Evolutionary conservation across 1,284 basidiomycete genomes (phyloP).

Genomic region (Naganishia cerealis): DNA sequence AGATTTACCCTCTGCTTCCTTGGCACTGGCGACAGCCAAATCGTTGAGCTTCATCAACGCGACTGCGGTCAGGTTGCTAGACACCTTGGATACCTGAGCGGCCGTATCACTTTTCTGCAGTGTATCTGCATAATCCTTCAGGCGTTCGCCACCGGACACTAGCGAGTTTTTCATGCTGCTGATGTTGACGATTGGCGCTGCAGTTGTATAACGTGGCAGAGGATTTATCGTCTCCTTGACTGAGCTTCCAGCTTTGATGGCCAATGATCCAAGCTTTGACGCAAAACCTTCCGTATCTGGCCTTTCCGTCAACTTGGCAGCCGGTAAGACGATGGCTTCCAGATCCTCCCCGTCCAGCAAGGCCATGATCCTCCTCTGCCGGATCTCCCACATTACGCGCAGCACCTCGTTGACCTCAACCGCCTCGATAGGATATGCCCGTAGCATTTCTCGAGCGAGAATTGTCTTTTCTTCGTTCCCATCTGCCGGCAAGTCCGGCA

Average conservation of each 20-base stretch:
- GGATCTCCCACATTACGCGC: constrained; percentile 41
- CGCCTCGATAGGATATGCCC: constrained; percentile 39
- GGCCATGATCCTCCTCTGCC: constrained; percentile 39
- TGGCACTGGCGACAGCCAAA: not conserved
- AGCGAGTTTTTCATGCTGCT: constrained; percentile 11
- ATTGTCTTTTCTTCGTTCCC: constrained; percentile 40
- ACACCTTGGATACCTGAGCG: constrained; percentile 37
- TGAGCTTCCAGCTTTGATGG: constrained; percentile 30
- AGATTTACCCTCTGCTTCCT: not conserved
- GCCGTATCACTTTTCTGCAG: constrained; percentile 39
- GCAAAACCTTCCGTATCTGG: constrained; percentile 23
- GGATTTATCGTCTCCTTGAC: constrained; percentile 23
- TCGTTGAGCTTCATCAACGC: constrained; percentile 33
- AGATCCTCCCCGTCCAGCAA: constrained; percentile 39
- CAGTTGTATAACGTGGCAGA: constrained; percentile 15
- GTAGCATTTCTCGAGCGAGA: constrained; percentile 40
- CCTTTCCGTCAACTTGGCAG: not conserved
- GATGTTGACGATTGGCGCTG: constrained; percentile 16
- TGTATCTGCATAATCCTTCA: constrained; percentile 35
- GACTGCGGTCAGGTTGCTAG: constrained; percentile 37
- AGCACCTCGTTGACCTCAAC: constrained; percentile 42
- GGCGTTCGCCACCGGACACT: constrained; percentile 28
- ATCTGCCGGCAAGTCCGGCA: constrained; percentile 28
- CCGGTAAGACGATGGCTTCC: constrained; percentile 35
- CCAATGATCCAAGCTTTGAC: constrained; percentile 10